Base-by-base conservation (phyloP, 2,329 filamentous ascomycete species). In the Exophiala sp. region DNA sequence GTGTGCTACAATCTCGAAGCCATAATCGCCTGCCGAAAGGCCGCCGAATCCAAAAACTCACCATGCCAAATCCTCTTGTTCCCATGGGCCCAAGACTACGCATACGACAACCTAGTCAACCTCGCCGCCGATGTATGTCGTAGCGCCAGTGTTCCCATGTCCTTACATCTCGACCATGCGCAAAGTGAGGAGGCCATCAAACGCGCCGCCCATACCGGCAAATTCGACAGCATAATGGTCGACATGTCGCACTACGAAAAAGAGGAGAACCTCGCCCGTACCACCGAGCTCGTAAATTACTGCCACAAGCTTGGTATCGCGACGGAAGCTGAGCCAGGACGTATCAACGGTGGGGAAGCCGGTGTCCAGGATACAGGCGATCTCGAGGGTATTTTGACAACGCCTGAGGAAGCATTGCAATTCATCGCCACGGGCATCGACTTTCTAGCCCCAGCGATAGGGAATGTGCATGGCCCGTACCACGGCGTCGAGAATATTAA, bases 401-500 rank as follows among this genome's bases (percentile, higher is more conserved):
- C 84, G 0, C 78, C 81, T 0, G 84, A 87, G 58, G 81, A 90
- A 69, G 85, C 84, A 6, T 78, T 83, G 58, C 82, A 88, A 63
- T 90, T 91, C 63, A 78, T 88, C 3, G 78, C 75, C 2, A 87
- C 85, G 9, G 87, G 86, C 0, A 87, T 90, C 64, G 84, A 90
- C 63, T 86, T 85, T 73, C 72, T 91, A 11, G 87, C 87, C 2
- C 87, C 87, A 0, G 85, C 85, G 0, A 88, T 90, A 71, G 87
- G 87, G 3, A 90, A 89, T 63, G 83, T 90, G 41, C 87, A 90
- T 69, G 87, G 87, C 5, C 81, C 84, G 62, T 89, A 90, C 69
- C 85, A 86, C 39, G 62, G 62, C 40, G 45, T 51, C 18, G 48
- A 59, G 43, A 61, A 59, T 44, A 56, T 59, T 44, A 18, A 61